Percentiles rank a stretch among this genome's conserved stretches.
Evolutionary conservation across 2,329 filamentous ascomycete genomes (phyloP).

Genomic region (Xylaria sp.): DNA sequence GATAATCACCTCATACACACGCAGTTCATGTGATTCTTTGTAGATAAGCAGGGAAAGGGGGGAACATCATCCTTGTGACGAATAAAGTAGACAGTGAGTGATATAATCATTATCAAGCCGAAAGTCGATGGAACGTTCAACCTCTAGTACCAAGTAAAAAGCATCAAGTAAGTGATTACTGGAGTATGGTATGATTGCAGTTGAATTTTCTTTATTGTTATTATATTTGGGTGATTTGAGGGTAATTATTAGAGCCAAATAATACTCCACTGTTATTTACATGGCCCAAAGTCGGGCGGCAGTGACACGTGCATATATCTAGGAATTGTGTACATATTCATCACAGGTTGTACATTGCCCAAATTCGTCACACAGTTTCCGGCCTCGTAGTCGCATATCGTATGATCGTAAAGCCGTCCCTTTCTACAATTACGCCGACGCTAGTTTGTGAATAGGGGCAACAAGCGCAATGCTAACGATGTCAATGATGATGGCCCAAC

Average conservation of each 20-base stretch:
- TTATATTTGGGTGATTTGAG: neutral
- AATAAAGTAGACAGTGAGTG: neutral
- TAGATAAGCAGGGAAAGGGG: neutral
- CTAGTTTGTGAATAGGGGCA: conserved; percentile 31
- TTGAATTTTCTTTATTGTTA: neutral
- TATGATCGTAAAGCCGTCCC: conserved; percentile 32
- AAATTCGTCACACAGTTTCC: conserved; percentile 18
- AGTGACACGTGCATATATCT: conserved; percentile 14
- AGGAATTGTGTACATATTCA: conserved; percentile 28
- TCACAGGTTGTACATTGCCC: conserved; percentile 24
- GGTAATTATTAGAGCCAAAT: conserved; percentile 3
- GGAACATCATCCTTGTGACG: neutral
- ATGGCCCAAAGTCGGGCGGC: conserved; percentile 1
- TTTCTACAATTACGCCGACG: conserved; percentile 34
- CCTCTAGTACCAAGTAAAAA: too few species aligned
- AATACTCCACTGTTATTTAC: conserved; percentile 19
- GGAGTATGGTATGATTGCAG: neutral
- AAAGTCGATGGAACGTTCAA: too few species aligned
- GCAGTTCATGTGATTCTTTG: neutral
- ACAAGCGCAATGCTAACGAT: neutral
- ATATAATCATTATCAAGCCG: neutral
- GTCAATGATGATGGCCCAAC: conserved; percentile 76
- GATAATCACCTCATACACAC: neutral
- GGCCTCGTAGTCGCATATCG: conserved; percentile 30
- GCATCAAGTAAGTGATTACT: too few species aligned